Base-by-base conservation (phyloP, 352 stramenopile genomes). In the Globisporangium cystogenes region DNA sequence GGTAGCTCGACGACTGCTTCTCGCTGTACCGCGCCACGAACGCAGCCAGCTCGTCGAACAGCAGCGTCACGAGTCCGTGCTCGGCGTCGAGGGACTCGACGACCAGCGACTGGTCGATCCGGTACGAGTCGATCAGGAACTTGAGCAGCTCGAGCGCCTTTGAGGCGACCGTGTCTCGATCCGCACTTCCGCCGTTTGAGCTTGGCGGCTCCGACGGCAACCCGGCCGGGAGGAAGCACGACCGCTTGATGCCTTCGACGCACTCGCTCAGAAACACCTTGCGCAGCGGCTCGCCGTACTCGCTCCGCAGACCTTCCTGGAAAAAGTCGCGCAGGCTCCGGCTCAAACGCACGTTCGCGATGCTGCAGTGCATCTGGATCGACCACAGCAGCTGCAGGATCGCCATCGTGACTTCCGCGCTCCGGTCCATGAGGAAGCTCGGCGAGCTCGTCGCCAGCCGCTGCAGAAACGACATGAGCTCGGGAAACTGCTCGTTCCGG, bases 121-220 rank as follows among this genome's bases (percentile, higher is more conserved):
- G 72, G 48, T 93, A 91, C 16, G 85, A 90, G 48, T 93, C 81
- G 29, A 95, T 85, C n/a, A 95, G 53, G 36, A 95, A 90, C 57
- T 91, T 90, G 15, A 95, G 69, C 41, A 93, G 55, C 52, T 95
- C 85, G 48, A 93, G 64, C 7, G 83, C 77, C 35, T 90, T 89
- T 12, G 78, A 90, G 2, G 77, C 75, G 24, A 68, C 65, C 7
- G 59, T 62, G 41, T 77, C 69, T 40, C 70, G 78, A n/a, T 57
- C 65, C 33, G 49, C 53, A 33, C 39, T 62, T 53, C 42, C 12
- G 23, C n/a, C 18, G 20, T 18, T 40, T 5, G 39, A 44, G 16
- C 20, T n/a, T 21, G 39, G 39, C 39, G 48, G 42, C 7, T 50
- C 50, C 16, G 60, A 46, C 12, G 55, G 40, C 4, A 55, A 21